These are phyloP conservation scores for Lactarius evosmus DNA, from an alignment of 768 basidiomycete species.

Conservation along the genomic window DNA sequence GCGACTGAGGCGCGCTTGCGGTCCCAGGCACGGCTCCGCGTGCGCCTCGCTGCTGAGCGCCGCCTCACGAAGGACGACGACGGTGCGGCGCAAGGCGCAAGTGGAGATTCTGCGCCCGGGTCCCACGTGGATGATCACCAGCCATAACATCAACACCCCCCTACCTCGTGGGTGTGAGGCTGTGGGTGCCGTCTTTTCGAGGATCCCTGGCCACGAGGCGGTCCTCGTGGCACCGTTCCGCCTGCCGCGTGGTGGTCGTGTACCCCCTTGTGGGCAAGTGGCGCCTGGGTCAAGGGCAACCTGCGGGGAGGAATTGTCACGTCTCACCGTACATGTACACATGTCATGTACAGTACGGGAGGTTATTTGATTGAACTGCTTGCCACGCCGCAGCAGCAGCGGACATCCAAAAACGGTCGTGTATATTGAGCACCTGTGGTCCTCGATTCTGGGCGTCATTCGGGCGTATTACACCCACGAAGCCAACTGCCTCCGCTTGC, in stretches of 20 bases:
- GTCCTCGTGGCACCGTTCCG: background rate
- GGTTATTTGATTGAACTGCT: background rate
- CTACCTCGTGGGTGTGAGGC: background rate
- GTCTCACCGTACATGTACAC: background rate
- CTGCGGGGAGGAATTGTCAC: conserved; percentile 14
- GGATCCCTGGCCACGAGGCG: background rate
- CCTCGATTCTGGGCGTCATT: background rate
- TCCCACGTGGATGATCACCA: no score
- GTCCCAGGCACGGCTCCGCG: conserved; percentile 23
- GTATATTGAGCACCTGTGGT: background rate
- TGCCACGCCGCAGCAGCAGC: background rate
- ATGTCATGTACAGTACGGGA: background rate
- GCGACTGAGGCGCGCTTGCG: conserved; percentile 29
- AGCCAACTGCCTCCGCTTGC: background rate
- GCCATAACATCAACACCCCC: background rate
- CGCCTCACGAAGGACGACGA: background rate
- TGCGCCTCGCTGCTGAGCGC: conserved; percentile 18
- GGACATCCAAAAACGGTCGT: conserved; percentile 3
- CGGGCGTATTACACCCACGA: background rate
- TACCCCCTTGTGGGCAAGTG: background rate
- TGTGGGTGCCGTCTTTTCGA: background rate
- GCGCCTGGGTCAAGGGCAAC: conserved; percentile 7
- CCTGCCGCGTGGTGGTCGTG: background rate
- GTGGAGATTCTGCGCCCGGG: background rate
- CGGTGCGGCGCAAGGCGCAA: background rate